These are phyloP conservation scores for Saitozyma sp. DNA, from an alignment of 768 basidiomycete genomes.

Conservation along the genomic window DNA sequence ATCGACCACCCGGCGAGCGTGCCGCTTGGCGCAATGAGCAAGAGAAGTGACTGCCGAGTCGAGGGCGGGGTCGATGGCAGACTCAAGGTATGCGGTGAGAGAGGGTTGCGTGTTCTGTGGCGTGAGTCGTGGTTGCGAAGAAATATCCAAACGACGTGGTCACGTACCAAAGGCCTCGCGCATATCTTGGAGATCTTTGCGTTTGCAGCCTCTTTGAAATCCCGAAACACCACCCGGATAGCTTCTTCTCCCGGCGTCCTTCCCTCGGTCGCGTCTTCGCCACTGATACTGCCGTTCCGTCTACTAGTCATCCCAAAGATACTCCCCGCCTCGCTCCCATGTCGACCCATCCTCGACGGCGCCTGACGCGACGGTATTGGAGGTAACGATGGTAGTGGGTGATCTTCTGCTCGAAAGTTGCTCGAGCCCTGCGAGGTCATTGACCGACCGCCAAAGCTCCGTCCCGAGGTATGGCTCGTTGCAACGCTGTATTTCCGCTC, in stretches of 20 bases:
- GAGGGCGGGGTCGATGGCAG: conserved; percentile 71
- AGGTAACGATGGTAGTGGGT: conserved; percentile 38
- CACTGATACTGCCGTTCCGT: conserved; percentile 52
- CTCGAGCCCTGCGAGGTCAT: conserved; percentile 38
- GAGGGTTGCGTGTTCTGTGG: conserved; percentile 68
- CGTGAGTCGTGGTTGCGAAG: background rate
- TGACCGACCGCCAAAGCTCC: conserved; percentile 34
- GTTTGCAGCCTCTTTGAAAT: conserved; percentile 78
- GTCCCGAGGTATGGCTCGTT: conserved; percentile 24
- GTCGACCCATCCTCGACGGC: conserved; percentile 28
- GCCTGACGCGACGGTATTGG: conserved; percentile 37
- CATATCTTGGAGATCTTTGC: conserved; percentile 75
- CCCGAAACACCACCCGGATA: conserved; percentile 80
- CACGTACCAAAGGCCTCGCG: conserved; percentile 65
- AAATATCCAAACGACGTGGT: background rate
- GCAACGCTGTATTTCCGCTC: conserved; percentile 37
- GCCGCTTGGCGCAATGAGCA: conserved; percentile 79
- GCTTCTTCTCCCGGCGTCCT: conserved; percentile 87
- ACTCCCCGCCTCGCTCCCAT: conserved; percentile 39
- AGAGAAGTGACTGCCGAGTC: conserved; percentile 83
- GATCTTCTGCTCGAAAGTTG: conserved; percentile 34
- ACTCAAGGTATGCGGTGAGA: conserved; percentile 68
- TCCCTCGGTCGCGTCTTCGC: conserved; percentile 67
- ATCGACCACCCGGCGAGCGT: conserved; percentile 79
- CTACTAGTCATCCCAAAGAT: conserved; percentile 7